A percentile compares a stretch with the other conserved stretches of the same genome.
These are phyloP conservation scores for Fraxinus angustifolia DNA, from an alignment of 305 asterid species.

Conservation along the genomic window DNA sequence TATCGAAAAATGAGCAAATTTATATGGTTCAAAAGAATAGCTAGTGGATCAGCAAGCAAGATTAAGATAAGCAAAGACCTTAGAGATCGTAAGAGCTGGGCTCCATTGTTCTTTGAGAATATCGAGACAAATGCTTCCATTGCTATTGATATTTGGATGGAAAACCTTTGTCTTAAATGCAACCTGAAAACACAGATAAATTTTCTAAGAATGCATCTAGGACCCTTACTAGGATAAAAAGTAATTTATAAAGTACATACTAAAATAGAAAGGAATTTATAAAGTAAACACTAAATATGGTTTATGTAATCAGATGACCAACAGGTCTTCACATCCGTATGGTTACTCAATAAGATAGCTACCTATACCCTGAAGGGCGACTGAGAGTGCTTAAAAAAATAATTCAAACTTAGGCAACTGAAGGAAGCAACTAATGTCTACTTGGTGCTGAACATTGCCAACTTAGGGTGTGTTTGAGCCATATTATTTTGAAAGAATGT, in stretches of 20 bases:
- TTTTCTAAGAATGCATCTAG: not conserved
- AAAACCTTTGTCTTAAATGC: constrained; percentile 42
- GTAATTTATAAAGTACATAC: not conserved
- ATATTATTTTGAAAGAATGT: too few relatives aligned
- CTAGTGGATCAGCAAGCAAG: not conserved
- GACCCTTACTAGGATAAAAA: not conserved
- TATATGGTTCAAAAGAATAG: not conserved
- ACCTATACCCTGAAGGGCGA: not conserved
- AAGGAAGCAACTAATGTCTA: not conserved
- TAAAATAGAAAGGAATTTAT: not conserved
- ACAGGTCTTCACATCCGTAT: not conserved
- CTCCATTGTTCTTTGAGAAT: constrained; percentile 42
- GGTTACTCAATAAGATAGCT: not conserved
- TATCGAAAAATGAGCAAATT: not conserved
- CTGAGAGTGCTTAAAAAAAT: not conserved
- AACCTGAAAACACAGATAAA: constrained; percentile 25
- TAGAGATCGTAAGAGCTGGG: constrained; percentile 39
- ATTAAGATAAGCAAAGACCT: constrained; percentile 4
- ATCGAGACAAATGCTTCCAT: constrained; percentile 42
- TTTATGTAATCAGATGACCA: not conserved
- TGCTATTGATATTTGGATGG: constrained; percentile 34
- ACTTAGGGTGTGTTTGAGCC: too few relatives aligned
- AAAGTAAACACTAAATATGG: not conserved
- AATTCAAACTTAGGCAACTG: not conserved
- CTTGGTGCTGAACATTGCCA: not conserved